Evolutionary conservation across 2,329 filamentous ascomycete genomes (phyloP).

Genomic region (Paraphaeosphaeria sporulosa): DNA sequence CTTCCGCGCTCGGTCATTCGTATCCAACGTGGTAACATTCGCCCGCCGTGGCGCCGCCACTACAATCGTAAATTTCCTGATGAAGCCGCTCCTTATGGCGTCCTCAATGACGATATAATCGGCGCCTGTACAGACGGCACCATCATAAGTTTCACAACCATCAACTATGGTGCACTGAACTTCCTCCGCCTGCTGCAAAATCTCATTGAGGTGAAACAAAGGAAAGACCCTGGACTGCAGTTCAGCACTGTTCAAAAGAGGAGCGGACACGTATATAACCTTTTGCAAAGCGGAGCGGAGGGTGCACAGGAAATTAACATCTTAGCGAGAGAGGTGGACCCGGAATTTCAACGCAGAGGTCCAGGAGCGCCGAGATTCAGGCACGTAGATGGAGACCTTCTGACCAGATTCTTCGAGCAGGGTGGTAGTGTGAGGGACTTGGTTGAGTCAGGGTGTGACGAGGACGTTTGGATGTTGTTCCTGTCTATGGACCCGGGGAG

Average conservation of each 20-base stretch:
- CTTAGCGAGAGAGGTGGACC: slow-evolving; percentile 34
- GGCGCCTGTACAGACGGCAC: slow-evolving; percentile 61
- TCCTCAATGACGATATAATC: slow-evolving; percentile 57
- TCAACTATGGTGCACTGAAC: slow-evolving; percentile 69
- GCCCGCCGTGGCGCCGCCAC: slow-evolving; percentile 46
- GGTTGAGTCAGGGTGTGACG: slow-evolving; percentile 24
- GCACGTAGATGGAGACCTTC: slow-evolving; percentile 54
- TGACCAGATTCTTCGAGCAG: slow-evolving; percentile 39
- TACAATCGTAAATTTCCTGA: slow-evolving; percentile 17
- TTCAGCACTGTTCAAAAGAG: slow-evolving; percentile 22
- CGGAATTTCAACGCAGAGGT: slow-evolving; percentile 27
- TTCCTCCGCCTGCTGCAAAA: slow-evolving; percentile 78
- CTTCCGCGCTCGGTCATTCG: slow-evolving; percentile 53
- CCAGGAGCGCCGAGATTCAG: slow-evolving; percentile 31
- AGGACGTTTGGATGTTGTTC: slow-evolving; percentile 31
- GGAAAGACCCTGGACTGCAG: slow-evolving; percentile 22
- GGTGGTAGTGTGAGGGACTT: slow-evolving; percentile 28
- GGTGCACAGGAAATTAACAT: slow-evolving; percentile 29
- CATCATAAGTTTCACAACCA: slow-evolving; percentile 66
- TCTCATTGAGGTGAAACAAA: slow-evolving; percentile 51
- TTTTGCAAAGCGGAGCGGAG: slow-evolving; percentile 31
- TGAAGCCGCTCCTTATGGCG: slow-evolving; percentile 37
- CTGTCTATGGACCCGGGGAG: slow-evolving; percentile 32
- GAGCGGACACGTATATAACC: slow-evolving; percentile 29
- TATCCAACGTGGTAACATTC: slow-evolving; percentile 59